Evolutionary conservation across 495 filamentous ascomycete species (phyloP), one percentile per base, ranked within the genome.

Genomic region (Penicillium crystallinum): DNA sequence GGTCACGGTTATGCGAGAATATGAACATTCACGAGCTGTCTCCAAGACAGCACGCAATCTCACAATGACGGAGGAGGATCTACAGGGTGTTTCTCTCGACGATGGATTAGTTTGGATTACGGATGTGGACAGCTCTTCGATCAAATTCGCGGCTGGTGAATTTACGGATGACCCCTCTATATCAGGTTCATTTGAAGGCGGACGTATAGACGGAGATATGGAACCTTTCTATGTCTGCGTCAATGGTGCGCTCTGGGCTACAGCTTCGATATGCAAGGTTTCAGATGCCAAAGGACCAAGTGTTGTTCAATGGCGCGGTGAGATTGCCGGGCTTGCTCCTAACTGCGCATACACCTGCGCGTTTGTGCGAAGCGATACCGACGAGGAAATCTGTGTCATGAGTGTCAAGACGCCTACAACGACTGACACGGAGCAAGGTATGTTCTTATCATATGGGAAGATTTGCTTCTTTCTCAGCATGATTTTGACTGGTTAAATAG

Each of bases 1-100:
- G 70, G 90, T 96, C 58, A 91, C 91, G 38, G 86, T 95, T 62
- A 83, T 91, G 62, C 91, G 93, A 63, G 91, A 95, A 74, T 91
- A 90, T 65, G 90, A 95, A 63, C 82, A 91, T 69, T 88, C 87
- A 48, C 85, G 90, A 65, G 82, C 86, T 31, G 76, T 87, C 39
- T 83, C 84, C 76, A 96, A 75, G 84, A 87, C 53, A 74, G 78
- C 46, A 79, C 87, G 66, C 52, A 70, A 71, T 41, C 55, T 72
- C 79, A 86, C 61, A 78, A 89, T 68, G 86, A 90, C 84, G 46
- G 88, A 92, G 62, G 83, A 86, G 61, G 88, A 91, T 63, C 79
- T 92, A 42, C 89, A 89, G 56, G 88, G 85, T 53, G 85, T 88
- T 57, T 82, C 88, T 39, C 86, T 90, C 61, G 83, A 89, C 66